Conservation (phyloP, 1,139 yeast species). For the Candida anutae region DNA sequence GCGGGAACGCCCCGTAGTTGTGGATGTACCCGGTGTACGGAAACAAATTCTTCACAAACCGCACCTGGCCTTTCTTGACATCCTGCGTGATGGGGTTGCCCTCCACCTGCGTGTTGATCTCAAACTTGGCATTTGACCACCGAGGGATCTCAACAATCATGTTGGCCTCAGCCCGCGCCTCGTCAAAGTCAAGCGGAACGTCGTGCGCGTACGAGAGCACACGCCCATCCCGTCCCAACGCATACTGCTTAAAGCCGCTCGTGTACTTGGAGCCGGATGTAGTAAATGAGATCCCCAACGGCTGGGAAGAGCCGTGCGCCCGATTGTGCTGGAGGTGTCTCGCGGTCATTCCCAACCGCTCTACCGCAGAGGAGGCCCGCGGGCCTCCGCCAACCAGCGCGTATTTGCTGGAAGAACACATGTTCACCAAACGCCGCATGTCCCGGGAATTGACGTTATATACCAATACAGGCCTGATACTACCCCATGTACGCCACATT, state of each 20-base stretch:
- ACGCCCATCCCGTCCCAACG: slow-evolving; percentile 42
- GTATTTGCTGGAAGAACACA: too few species aligned
- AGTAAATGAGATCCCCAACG: too few species aligned
- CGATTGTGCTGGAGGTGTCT: too few species aligned
- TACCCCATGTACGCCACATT: too few species aligned
- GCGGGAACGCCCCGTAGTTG: slow-evolving; percentile 92
- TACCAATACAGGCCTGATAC: too few species aligned
- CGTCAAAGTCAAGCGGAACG: slow-evolving; percentile 61
- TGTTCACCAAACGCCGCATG: too few species aligned
- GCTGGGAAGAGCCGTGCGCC: too few species aligned
- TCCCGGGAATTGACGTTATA: too few species aligned
- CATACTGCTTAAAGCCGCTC: slow-evolving; percentile 25
- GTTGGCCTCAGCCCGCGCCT: slow-evolving; percentile 59
- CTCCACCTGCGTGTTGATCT: slow-evolving; percentile 56
- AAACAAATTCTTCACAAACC: slow-evolving; percentile 82
- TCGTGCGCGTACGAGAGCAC: slow-evolving; percentile 75
- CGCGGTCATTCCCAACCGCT: too few species aligned
- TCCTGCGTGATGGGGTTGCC: slow-evolving; percentile 86
- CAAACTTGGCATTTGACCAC: slow-evolving; percentile 87
- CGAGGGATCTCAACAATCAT: slow-evolving; percentile 89
- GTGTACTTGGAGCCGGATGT: slow-evolving; percentile 34
- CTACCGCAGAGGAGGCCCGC: too few species aligned
- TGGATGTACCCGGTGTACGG: slow-evolving; percentile 89
- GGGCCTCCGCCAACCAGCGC: too few species aligned
- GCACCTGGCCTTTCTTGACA: slow-evolving; percentile 71